Evolutionary conservation across 352 stramenopile species (phyloP), one percentile per base, ranked within the genome.

Genomic region (Phytophthora constricta): DNA sequence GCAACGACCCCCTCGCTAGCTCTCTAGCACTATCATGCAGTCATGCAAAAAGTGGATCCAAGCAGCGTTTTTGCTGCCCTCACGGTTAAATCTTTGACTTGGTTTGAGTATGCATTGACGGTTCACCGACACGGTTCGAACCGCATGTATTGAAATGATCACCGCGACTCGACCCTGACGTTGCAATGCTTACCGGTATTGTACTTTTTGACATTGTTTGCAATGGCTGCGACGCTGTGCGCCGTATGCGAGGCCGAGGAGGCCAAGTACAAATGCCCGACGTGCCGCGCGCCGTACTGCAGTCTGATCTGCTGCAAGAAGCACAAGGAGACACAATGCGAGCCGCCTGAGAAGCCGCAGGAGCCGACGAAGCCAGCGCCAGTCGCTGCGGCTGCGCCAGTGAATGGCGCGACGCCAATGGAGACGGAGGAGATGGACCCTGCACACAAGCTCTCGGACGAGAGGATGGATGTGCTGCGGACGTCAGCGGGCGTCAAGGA

Each of bases 211-310:
- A 34, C 50, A 28, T 10, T 54, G 55, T n/a, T 56, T 34, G 65
- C 19, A 22, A 89, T 88, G 84, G 62, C 49, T 23, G 74, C 84
- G n/a, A n/a, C n/a, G 28, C 46, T 76, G 19, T 95, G 87, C 61
- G 68, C 62, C 3, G 72, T 93, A 31, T 95, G 87, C 53, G 52
- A 65, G 50, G 58, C 66, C 25, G 47, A 54, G 11, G 76, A 84
- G 71, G 68, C 84, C 80, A 94, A 93, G 76, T 95, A 95, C 84
- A 95, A 94, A 63, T 95, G 87, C 46, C 87, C 87, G 7, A 74
- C 65, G 10, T 95, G 87, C 53, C 76, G 86, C 49, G 56, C 73
- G 37, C 79, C 79, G 22, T 95, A 95, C 72, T 95, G 87, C 65
- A 93, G 83, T 46, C 64, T 85, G 0, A 71, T 74, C 4, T 95